phyloP scores from a whole-genome alignment of 345 rosid genomes.

The Salix brachista region DNA sequence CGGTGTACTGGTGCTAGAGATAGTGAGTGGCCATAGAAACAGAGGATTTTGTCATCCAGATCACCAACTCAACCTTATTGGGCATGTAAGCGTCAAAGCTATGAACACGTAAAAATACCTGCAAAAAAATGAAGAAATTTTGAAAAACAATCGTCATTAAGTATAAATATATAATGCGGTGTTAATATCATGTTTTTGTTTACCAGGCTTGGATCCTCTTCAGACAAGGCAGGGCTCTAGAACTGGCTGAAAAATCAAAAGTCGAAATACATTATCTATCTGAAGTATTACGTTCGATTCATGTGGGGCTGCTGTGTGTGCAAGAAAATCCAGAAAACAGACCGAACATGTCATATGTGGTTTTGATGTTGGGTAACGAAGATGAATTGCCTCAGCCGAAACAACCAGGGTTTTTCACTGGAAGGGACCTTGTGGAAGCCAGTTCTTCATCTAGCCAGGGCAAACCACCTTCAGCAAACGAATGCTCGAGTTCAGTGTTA shows the following conservation, averaged over 20 bases:
- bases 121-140: too few relatives aligned
- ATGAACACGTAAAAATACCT: too few relatives aligned
- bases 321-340: constrained; percentile 38
- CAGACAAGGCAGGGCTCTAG: constrained; percentile 23
- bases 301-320: constrained; percentile 39
- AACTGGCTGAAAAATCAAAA: constrained; percentile 13
- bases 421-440: constrained; percentile 1
- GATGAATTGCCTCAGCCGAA: constrained; percentile 25
- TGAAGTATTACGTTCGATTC: constrained; percentile 35
- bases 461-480: not conserved
- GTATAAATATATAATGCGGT: too few relatives aligned
- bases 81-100: too few relatives aligned
- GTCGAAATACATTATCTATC: not conserved
- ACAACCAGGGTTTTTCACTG: constrained; percentile 32
- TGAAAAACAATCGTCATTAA: too few relatives aligned
- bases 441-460: constrained; percentile 21
- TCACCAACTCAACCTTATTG: too few relatives aligned
- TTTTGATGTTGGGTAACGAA: constrained; percentile 27
- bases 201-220: constrained; percentile 35
- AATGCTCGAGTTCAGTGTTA: too few relatives aligned
- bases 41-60: too few relatives aligned
- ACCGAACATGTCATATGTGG: constrained; percentile 36
- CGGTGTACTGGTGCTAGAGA: too few relatives aligned
- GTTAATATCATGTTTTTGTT: not conserved
- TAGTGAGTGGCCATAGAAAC: too few relatives aligned